Percentiles rank a stretch among this genome's conserved stretches.
phyloP scores from a whole-genome alignment of 1,284 basidiomycete genomes.

The Caloboletus firmus region DNA sequence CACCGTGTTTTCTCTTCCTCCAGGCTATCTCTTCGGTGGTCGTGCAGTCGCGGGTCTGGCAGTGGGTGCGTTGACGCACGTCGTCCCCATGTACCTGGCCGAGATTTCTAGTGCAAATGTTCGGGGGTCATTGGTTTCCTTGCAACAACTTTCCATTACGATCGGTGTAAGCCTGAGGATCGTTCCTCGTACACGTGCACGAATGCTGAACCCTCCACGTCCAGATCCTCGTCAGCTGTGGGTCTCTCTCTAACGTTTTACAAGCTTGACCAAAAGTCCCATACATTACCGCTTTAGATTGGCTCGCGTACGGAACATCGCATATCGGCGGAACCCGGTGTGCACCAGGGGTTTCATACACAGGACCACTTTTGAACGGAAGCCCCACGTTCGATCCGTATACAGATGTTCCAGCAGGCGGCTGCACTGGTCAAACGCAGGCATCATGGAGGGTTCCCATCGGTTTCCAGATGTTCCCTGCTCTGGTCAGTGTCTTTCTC shows the following conservation, averaged over 20 bases:
- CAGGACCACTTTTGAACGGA: slow-evolving; percentile 36
- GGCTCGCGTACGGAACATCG: slow-evolving; percentile 36
- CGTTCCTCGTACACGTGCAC: background rate
- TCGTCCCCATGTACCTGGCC: slow-evolving; percentile 38
- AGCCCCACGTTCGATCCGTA: slow-evolving; percentile 33
- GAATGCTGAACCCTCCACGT: background rate
- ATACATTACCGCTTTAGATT: slow-evolving; percentile 20
- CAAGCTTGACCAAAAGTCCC: background rate
- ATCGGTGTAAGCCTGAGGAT: slow-evolving; percentile 30
- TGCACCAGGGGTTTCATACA: slow-evolving; percentile 32
- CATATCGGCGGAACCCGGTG: slow-evolving; percentile 38
- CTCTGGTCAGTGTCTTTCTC: slow-evolving; percentile 22
- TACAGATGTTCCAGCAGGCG: slow-evolving; percentile 33
- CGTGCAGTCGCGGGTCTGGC: slow-evolving; percentile 34
- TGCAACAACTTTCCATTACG: slow-evolving; percentile 37
- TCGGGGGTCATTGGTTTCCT: slow-evolving; percentile 35
- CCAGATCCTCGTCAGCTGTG: slow-evolving; percentile 37
- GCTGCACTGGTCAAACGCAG: slow-evolving; percentile 33
- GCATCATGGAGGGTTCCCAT: slow-evolving; percentile 36
- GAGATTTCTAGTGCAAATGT: slow-evolving; percentile 39
- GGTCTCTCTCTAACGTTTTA: background rate
- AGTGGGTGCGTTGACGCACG: slow-evolving; percentile 36
- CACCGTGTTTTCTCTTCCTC: background rate
- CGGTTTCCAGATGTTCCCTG: slow-evolving; percentile 34
- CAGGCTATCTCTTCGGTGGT: slow-evolving; percentile 35